These are phyloP conservation scores for Phytophthora pluvialis DNA, from an alignment of 352 stramenopile genomes.

Conservation along the genomic window DNA sequence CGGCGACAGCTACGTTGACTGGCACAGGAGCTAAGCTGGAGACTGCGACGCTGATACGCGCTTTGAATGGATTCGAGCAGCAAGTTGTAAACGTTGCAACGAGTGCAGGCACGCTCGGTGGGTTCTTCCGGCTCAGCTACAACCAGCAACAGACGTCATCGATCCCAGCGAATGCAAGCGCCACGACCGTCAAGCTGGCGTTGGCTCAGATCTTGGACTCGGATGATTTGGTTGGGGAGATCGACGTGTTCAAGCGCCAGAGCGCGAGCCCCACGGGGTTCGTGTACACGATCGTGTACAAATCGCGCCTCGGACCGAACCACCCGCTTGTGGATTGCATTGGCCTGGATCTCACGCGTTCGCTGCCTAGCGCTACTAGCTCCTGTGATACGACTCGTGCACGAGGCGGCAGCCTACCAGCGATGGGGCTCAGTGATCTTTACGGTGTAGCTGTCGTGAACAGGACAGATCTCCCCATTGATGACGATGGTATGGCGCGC, in stretches of 20 bases:
- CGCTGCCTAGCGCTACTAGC: conserved; percentile 33
- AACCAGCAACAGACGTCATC: conserved; percentile 77
- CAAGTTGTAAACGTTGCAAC: conserved; percentile 86
- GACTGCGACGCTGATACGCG: conserved; percentile 81
- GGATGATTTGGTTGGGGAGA: conserved; percentile 29
- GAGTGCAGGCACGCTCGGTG: conserved; percentile 68
- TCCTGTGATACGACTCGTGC: conserved; percentile 44
- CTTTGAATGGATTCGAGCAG: conserved; percentile 93
- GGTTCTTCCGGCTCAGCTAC: conserved; percentile 90
- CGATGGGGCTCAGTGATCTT: conserved; percentile 73
- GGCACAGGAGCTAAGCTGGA: conserved; percentile 82
- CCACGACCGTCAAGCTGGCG: conserved; percentile 50
- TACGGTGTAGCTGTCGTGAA: conserved; percentile 68
- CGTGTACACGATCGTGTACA: conserved; percentile 73
- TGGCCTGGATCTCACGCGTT: conserved; percentile 51
- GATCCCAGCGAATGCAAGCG: conserved; percentile 76
- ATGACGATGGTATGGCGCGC: conserved; percentile 23
- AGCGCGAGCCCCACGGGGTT: conserved; percentile 48
- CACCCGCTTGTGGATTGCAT: conserved; percentile 65
- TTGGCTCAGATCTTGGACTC: conserved; percentile 58
- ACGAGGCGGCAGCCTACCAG: conserved; percentile 56
- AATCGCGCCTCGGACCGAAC: conserved; percentile 61
- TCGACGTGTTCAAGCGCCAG: conserved; percentile 66
- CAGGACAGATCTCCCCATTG: conserved; percentile 34
- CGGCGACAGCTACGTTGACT: conserved; percentile 51